Evolutionary conservation across 352 stramenopile species (phyloP).

Genomic region (Globisporangium acanthophoron): DNA sequence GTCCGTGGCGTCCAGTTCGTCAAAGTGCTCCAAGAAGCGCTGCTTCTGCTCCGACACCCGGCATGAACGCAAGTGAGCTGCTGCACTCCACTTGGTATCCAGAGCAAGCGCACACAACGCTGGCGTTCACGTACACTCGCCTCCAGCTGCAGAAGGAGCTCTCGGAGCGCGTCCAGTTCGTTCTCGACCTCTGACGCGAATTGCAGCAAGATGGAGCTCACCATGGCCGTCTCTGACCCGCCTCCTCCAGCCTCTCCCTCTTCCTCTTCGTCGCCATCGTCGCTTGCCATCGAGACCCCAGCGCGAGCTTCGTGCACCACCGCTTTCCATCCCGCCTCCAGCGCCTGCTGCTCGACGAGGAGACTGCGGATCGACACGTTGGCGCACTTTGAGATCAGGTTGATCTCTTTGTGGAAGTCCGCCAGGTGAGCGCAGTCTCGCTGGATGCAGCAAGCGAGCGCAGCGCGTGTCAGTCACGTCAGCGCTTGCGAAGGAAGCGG

Average conservation of each 20-base stretch:
- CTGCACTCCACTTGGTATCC: background rate
- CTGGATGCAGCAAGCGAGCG: slow-evolving; percentile 12
- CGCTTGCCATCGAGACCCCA: background rate
- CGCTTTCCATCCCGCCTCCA: slow-evolving; percentile 51
- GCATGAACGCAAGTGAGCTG: background rate
- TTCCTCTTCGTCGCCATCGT: background rate
- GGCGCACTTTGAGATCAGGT: slow-evolving; percentile 54
- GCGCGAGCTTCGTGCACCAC: slow-evolving; percentile 52
- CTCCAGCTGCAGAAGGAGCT: slow-evolving; percentile 41
- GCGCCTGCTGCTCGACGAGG: slow-evolving; percentile 44
- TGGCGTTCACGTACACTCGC: slow-evolving; percentile 34
- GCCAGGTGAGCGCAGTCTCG: slow-evolving; percentile 58
- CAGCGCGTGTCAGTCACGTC: slow-evolving; percentile 1
- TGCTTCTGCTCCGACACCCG: slow-evolving; percentile 28
- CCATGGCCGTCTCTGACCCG: slow-evolving; percentile 7
- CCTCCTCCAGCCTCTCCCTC: background rate
- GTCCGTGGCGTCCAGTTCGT: slow-evolving; percentile 59
- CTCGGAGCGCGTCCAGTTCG: slow-evolving; percentile 42
- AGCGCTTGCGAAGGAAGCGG: background rate
- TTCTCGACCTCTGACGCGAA: slow-evolving; percentile 59
- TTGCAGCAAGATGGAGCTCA: slow-evolving; percentile 34
- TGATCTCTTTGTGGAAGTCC: slow-evolving; percentile 56
- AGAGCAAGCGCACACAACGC: slow-evolving; percentile 3
- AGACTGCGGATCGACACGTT: slow-evolving; percentile 60
- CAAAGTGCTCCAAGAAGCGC: slow-evolving; percentile 69